Conservation (phyloP, 2,329 filamentous ascomycete genomes). For the Alternaria sp. region DNA sequence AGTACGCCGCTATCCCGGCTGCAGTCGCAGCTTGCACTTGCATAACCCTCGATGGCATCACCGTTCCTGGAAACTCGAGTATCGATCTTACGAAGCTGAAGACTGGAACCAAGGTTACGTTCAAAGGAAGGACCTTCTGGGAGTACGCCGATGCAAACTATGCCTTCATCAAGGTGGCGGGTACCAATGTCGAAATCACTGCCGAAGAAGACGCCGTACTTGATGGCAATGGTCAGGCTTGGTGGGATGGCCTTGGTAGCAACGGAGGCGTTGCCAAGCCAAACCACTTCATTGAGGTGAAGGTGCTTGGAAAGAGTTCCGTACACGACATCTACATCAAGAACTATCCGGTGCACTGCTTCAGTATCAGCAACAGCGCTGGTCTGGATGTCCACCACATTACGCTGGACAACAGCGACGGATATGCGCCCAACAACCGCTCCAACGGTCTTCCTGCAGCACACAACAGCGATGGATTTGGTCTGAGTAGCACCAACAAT, state of each 20-base stretch:
- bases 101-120: constrained; percentile 52
- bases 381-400: constrained; percentile 56
- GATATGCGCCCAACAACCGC: constrained; percentile 47
- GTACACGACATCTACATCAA: constrained; percentile 55
- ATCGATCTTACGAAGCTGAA: constrained; percentile 51
- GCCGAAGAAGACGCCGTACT: constrained; percentile 45
- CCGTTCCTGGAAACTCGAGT: constrained; percentile 44
- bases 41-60: constrained; percentile 51
- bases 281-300: constrained; percentile 44
- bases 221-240: constrained; percentile 29
- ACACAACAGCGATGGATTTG: constrained; percentile 63
- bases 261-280: constrained; percentile 53
- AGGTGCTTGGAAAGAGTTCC: constrained; percentile 46
- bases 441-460: constrained; percentile 29
- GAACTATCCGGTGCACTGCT: constrained; percentile 61
- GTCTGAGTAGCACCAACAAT: constrained; percentile 56
- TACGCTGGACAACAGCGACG: constrained; percentile 63
- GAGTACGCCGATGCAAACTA: constrained; percentile 48
- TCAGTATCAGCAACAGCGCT: constrained; percentile 51
- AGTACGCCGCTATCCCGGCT: constrained; percentile 28
- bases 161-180: constrained; percentile 37
- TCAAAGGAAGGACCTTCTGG: constrained; percentile 30
- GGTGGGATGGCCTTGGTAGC: constrained; percentile 47
- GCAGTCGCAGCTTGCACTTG: constrained; percentile 51
- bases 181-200: constrained; percentile 50